These are phyloP conservation scores for Sporormia fimetaria DNA, from an alignment of 495 filamentous ascomycete species.

Conservation along the genomic window DNA sequence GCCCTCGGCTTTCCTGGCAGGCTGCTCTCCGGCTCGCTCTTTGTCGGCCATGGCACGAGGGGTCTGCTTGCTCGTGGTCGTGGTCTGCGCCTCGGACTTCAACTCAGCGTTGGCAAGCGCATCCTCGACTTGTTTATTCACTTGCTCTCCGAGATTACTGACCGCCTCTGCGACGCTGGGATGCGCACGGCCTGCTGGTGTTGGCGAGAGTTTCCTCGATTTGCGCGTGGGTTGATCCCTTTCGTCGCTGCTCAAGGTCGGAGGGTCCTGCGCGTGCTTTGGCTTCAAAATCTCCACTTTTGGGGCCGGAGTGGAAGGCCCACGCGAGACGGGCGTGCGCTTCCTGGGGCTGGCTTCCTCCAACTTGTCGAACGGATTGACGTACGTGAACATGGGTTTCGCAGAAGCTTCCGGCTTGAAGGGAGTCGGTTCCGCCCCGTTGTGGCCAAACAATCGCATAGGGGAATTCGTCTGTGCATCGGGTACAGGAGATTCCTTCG, in stretches of 20 bases:
- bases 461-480: slow-evolving; percentile 1
- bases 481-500: slow-evolving; percentile 12
- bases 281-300: slow-evolving; percentile 34
- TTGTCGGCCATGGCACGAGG: no score
- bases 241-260: slow-evolving; percentile 8
- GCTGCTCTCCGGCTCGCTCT: no score
- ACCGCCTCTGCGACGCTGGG: slow-evolving; percentile 65
- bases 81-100: slow-evolving; percentile 22
- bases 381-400: slow-evolving; percentile 54
- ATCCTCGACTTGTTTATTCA: slow-evolving; percentile 57
- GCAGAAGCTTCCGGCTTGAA: slow-evolving; percentile 26
- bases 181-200: slow-evolving; percentile 9
- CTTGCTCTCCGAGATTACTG: slow-evolving; percentile 53
- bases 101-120: slow-evolving; percentile 44
- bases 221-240: slow-evolving; percentile 23
- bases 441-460: slow-evolving; percentile 15
- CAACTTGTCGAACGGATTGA: slow-evolving; percentile 70
- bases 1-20: slow-evolving; percentile 32
- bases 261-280: slow-evolving; percentile 26
- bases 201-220: slow-evolving; percentile 27
- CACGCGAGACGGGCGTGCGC: slow-evolving; percentile 35
- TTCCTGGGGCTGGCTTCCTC: slow-evolving; percentile 55
- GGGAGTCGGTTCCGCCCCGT: slow-evolving; percentile 38
- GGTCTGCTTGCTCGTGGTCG: slow-evolving; percentile 1
- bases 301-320: slow-evolving; percentile 12